phyloP scores from a whole-genome alignment of 176 grass and related monocot species.

The Triticum aestivum region IWGSC_CS_RefSeq_v2.1 NC_057808.1:478498293-478498792 shows the following conservation, averaged over 20 bases:
- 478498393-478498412: too few species aligned
- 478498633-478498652: too few species aligned
- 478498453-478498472: constrained; percentile 45
- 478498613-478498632: too few species aligned
- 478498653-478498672: too few species aligned
- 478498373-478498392: too few species aligned
- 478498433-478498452: constrained; percentile 22
- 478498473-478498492: constrained; percentile 43
- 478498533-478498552: constrained; percentile 59
- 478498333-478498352: background rate
- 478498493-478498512: constrained; percentile 46
- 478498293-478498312: constrained; percentile 8
- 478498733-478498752: too few species aligned
- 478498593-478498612: too few species aligned
- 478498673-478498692: too few species aligned
- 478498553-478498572: constrained; percentile 36
- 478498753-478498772: too few species aligned
- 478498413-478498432: background rate
- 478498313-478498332: background rate
- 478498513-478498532: constrained; percentile 16
- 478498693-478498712: too few species aligned
- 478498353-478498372: constrained; percentile 20
- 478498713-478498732: too few species aligned
- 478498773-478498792: too few species aligned
- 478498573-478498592: constrained; percentile 15